A percentile compares a stretch with the other conserved stretches of the same genome.
phyloP scores from a whole-genome alignment of 2,329 filamentous ascomycete species.

The Cyclaneusma minus region DNA sequence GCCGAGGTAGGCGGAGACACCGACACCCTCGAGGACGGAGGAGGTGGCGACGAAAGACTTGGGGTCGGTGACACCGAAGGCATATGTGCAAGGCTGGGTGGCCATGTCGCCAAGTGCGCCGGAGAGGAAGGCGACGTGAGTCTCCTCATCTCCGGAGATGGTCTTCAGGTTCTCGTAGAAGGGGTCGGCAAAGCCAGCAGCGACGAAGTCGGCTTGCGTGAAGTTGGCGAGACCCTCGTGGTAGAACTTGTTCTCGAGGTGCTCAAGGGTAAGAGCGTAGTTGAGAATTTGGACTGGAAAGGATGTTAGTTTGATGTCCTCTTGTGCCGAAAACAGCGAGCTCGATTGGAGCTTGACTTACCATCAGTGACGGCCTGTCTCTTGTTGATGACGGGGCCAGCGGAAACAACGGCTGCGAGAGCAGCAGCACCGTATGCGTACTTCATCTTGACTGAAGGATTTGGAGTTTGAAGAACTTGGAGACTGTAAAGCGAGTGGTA shows the following conservation, averaged over 20 bases:
- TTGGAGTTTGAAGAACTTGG: no score
- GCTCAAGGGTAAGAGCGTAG: slow-evolving; percentile 34
- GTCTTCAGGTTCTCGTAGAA: slow-evolving; percentile 42
- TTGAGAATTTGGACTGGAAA: slow-evolving; percentile 23
- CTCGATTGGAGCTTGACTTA: background rate
- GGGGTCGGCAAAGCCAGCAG: slow-evolving; percentile 30
- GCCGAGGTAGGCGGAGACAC: slow-evolving; percentile 44
- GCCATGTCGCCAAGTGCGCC: slow-evolving; percentile 31
- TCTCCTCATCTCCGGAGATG: slow-evolving; percentile 37
- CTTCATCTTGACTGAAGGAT: slow-evolving; percentile 13
- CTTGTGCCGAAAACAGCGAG: background rate
- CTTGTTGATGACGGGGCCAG: slow-evolving; percentile 6
- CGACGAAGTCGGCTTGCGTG: slow-evolving; percentile 32
- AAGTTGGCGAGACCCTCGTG: slow-evolving; percentile 40
- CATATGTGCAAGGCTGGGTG: slow-evolving; percentile 38
- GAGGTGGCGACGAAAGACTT: slow-evolving; percentile 34
- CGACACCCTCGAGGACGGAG: slow-evolving; percentile 39
- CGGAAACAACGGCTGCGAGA: slow-evolving; percentile 9
- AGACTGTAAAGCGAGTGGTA: no score
- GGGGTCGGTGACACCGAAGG: slow-evolving; percentile 32
- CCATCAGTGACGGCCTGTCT: slow-evolving; percentile 7
- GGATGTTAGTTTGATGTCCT: background rate
- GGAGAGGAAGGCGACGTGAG: slow-evolving; percentile 40
- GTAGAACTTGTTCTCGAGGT: slow-evolving; percentile 49
- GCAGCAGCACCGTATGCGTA: slow-evolving; percentile 7